A percentile compares a stretch with the other conserved stretches of the same genome.
These are phyloP conservation scores for Glarea lozoyensis DNA, from an alignment of 495 filamentous ascomycete species.

Conservation along the genomic window DNA sequence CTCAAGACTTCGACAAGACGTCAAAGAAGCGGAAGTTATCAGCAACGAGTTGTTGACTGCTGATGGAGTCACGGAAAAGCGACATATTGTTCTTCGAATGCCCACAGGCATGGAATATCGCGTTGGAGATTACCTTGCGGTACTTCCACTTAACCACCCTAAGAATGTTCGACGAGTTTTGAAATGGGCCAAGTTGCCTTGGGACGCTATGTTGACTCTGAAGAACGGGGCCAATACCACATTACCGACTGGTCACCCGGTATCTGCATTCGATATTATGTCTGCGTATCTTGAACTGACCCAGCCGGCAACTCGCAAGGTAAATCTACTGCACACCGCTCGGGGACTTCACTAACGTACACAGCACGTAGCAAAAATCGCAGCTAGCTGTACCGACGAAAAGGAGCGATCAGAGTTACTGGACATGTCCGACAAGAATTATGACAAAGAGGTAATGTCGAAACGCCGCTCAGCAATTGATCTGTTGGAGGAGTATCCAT, in stretches of 20 bases:
- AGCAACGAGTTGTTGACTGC: slow-evolving; percentile 45
- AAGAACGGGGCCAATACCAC: slow-evolving; percentile 36
- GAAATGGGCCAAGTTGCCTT: slow-evolving; percentile 45
- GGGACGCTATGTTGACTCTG: slow-evolving; percentile 47
- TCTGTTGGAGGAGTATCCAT: slow-evolving; percentile 50
- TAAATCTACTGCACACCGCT: too few species aligned
- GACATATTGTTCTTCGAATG: slow-evolving; percentile 56
- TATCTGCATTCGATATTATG: slow-evolving; percentile 54
- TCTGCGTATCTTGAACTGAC: slow-evolving; percentile 64
- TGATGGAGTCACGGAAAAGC: slow-evolving; percentile 47
- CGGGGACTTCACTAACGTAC: slow-evolving; percentile 14
- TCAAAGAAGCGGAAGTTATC: slow-evolving; percentile 52
- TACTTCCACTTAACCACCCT: slow-evolving; percentile 60
- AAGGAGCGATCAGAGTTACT: slow-evolving; percentile 32
- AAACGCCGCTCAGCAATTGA: slow-evolving; percentile 58
- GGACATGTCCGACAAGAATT: slow-evolving; percentile 38
- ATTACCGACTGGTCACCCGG: slow-evolving; percentile 48
- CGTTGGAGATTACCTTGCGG: slow-evolving; percentile 67
- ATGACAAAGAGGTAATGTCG: slow-evolving; percentile 40
- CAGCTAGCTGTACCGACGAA: slow-evolving; percentile 30
- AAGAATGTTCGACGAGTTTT: slow-evolving; percentile 46
- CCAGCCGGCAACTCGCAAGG: slow-evolving; percentile 50
- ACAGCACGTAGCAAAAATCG: slow-evolving; percentile 37
- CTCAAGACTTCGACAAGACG: slow-evolving; percentile 55
- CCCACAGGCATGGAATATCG: slow-evolving; percentile 58